Base-by-base conservation (phyloP, 352 stramenopile species). In the Globisporangium yorkense region DNA sequence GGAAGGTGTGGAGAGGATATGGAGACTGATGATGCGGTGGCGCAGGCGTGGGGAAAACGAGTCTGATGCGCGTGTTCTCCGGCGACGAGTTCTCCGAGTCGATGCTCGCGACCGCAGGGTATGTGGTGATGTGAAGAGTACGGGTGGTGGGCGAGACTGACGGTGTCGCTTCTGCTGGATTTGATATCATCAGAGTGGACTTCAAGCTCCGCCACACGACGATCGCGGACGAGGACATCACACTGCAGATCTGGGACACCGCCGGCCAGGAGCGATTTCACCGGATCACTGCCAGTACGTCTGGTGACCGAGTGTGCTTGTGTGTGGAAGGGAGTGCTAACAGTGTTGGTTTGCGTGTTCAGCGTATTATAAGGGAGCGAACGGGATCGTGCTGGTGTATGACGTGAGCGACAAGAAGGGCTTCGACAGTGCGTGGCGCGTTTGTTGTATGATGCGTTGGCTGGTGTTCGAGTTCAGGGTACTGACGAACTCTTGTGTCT, bases 211-310 rank as follows among this genome's bases (percentile, higher is more conserved):
- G 89, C 46, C 84, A 95, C 58, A 88, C 96, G 68, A 77, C 71
- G 20, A 71, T 93, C 18, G 72, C 75, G 44, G 84, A 96, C 20
- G 82, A 96, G 63, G 79, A 96, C 41, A 85, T 92, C 37, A 86
- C 92, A 37, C 68, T 97, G 47, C 93, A 98, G 68, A 96, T 98
- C 51, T 98, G 93, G 93, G 93, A 98, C 70, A 98, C 93, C 15
- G 92, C 93, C 18, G 93, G 93, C 29, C 91, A 98, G 66, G 93
- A 98, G 61, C 88, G 87, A 37, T 98, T 97, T 65, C 87, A 97
- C 58, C 87, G 92, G 16, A 98, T 98, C 63, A 98, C 93, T 57
- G 76, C 84, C 2, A 96, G 84, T 94, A 84, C 59, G 80, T 86
- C 7, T 2, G 16, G 31, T 9, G 50, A 21, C 3, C 33, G 24